Evolutionary conservation across 2,329 filamentous ascomycete genomes (phyloP).

Genomic region (Apiospora phragmitis): DNA sequence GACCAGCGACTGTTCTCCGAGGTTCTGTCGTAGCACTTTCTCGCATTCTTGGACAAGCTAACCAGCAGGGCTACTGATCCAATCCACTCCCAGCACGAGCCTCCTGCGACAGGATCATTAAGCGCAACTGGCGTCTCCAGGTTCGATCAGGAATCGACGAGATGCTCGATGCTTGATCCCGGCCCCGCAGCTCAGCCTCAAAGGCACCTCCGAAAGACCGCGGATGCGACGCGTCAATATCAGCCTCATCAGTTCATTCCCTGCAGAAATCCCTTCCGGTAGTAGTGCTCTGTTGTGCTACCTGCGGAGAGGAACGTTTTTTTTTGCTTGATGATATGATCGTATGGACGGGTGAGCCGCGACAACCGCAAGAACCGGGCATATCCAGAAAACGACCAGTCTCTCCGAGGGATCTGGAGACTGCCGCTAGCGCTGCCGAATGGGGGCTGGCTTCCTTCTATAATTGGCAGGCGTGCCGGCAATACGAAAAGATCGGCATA

Average conservation of each 20-base stretch:
- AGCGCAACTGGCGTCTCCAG: neutral
- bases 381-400: neutral
- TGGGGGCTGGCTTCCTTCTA: conserved; percentile 6
- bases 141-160: neutral
- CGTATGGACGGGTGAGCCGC: neutral
- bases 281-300: neutral
- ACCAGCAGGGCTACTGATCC: neutral
- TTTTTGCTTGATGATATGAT: neutral
- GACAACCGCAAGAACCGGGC: neutral
- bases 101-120: neutral
- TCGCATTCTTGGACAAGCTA: neutral
- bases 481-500: conserved; percentile 18
- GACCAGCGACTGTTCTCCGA: neutral
- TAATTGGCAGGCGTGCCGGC: conserved; percentile 12
- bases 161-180: neutral
- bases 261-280: neutral
- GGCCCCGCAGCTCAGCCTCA: neutral
- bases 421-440: conserved; percentile 6
- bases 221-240: neutral
- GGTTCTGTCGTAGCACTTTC: neutral
- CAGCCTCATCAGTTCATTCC: neutral
- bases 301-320: neutral
- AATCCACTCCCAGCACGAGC: conserved; percentile 1
- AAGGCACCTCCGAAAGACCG: neutral
- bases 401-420: neutral